These are phyloP conservation scores for Colletotrichum tropicale DNA, from an alignment of 2,329 filamentous ascomycete genomes.

Conservation along the genomic window DNA sequence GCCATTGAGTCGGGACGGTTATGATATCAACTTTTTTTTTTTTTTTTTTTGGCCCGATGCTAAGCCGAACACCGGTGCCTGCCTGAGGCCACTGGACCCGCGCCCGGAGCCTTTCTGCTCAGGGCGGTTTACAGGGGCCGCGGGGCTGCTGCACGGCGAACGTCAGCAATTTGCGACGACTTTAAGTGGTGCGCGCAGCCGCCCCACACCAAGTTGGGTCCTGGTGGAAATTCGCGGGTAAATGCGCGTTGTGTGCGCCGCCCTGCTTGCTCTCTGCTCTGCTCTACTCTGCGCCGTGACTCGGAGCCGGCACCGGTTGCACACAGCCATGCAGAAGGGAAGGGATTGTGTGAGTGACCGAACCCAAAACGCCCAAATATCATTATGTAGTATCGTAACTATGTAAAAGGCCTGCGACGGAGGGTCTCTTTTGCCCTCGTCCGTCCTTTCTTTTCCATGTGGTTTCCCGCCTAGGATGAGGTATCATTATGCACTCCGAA, in stretches of 20 bases:
- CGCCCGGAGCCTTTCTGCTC: neutral
- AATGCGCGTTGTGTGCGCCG: slow-evolving; percentile 3
- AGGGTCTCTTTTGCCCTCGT: neutral
- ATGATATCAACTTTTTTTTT: slow-evolving; percentile 21
- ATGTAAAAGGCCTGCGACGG: neutral
- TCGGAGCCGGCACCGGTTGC: neutral
- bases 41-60: slow-evolving; percentile 12
- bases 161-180: slow-evolving; percentile 14
- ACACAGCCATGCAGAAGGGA: neutral
- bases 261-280: neutral
- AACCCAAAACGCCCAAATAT: slow-evolving; percentile 6
- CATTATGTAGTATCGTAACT: slow-evolving; percentile 11
- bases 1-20: slow-evolving; percentile 1
- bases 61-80: slow-evolving; percentile 13
- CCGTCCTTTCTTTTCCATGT: neutral
- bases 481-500: slow-evolving; percentile 22
- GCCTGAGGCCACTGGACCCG: slow-evolving; percentile 3
- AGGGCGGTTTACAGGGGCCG: neutral
- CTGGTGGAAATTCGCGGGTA: slow-evolving; percentile 13
- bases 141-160: neutral
- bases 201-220: neutral
- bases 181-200: slow-evolving; percentile 16
- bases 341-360: neutral
- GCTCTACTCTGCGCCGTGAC: neutral
- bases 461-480: slow-evolving; percentile 11